phyloP scores from a whole-genome alignment of 192 early-diverging fungal genomes.

The Gryganskiella cystojenkinii region DNA sequence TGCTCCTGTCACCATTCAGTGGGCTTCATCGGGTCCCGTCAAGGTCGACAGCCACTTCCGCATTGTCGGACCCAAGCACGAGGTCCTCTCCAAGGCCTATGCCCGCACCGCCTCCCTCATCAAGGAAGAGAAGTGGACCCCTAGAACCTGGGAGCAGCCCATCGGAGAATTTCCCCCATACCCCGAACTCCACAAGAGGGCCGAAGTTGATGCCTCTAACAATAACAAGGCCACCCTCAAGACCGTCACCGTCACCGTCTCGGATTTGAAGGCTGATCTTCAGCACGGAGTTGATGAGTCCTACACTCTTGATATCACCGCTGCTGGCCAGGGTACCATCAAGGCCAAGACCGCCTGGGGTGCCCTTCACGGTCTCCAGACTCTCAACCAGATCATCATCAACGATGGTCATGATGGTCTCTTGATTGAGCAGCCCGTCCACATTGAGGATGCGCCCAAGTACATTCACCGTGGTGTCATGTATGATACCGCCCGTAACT shows the following conservation, averaged over 20 bases:
- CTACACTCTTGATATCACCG: constrained; percentile 72
- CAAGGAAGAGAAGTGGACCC: constrained; percentile 56
- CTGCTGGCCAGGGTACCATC: constrained; percentile 63
- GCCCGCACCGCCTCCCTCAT: constrained; percentile 63
- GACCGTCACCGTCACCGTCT: constrained; percentile 57
- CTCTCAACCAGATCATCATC: constrained; percentile 75
- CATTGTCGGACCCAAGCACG: constrained; percentile 39
- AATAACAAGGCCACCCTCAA: constrained; percentile 14
- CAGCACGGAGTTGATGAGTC: constrained; percentile 75
- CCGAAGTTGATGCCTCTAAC: constrained; percentile 20
- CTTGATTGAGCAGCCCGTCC: constrained; percentile 64
- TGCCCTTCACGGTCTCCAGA: constrained; percentile 77
- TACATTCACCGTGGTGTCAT: constrained; percentile 77
- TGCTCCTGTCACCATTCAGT: constrained; percentile 43
- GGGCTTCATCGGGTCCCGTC: constrained; percentile 54
- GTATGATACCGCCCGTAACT: constrained; percentile 80
- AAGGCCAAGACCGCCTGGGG: constrained; percentile 72
- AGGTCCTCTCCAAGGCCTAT: constrained; percentile 58
- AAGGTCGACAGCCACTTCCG: constrained; percentile 42
- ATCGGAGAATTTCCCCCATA: constrained; percentile 36
- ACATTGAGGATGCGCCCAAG: constrained; percentile 69
- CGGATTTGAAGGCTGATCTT: constrained; percentile 60
- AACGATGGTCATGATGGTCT: constrained; percentile 46
- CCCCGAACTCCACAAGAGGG: constrained; percentile 36
- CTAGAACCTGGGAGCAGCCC: constrained; percentile 46